These are phyloP conservation scores for Trichophyton benhamiae DNA, from an alignment of 2,329 filamentous ascomycete species.

Conservation along the genomic window DNA sequence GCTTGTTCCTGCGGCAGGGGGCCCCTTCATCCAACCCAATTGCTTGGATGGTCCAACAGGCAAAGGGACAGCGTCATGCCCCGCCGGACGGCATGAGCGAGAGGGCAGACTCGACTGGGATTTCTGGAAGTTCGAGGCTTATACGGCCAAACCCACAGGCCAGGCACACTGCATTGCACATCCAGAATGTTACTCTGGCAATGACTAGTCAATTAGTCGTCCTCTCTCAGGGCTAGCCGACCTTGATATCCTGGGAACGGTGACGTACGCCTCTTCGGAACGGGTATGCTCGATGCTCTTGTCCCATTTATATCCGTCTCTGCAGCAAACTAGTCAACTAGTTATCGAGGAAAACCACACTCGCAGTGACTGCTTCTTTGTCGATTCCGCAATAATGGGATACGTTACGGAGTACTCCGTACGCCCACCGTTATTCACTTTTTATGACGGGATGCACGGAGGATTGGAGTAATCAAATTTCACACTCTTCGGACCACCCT, in stretches of 20 bases:
- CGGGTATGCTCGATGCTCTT: constrained; percentile 1
- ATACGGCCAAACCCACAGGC: background rate
- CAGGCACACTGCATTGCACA: background rate
- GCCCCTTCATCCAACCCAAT: background rate
- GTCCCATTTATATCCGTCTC: constrained; percentile 2
- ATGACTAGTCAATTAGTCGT: background rate
- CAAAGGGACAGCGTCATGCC: background rate
- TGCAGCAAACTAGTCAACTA: background rate
- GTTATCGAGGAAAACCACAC: background rate
- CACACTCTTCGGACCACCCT: background rate
- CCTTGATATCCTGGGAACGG: background rate
- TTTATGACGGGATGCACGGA: background rate
- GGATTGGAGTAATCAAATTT: background rate
- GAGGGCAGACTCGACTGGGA: background rate
- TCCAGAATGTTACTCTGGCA: background rate
- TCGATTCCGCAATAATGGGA: background rate
- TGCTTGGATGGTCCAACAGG: background rate
- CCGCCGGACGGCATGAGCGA: background rate
- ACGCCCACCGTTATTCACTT: background rate
- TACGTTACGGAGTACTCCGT: no score
- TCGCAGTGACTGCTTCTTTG: background rate
- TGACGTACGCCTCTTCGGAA: background rate
- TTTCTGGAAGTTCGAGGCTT: background rate
- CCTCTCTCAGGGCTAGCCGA: background rate
- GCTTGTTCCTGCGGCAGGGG: background rate